Evolutionary conservation across 1,284 basidiomycete genomes (phyloP), one percentile per base, ranked within the genome.

Genomic region (Exobasidium rhododendri): DNA sequence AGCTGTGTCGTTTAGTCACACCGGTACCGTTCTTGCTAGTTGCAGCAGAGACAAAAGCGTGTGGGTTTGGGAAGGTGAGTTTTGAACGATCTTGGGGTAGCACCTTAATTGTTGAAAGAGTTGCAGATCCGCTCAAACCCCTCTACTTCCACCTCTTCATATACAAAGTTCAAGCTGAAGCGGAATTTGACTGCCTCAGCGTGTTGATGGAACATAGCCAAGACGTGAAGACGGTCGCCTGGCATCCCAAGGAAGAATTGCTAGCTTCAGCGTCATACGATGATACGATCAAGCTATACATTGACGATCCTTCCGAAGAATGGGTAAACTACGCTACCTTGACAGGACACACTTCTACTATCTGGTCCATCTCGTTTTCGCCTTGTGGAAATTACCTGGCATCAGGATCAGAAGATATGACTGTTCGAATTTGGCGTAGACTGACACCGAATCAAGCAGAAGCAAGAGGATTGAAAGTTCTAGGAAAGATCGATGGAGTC

Each of bases 161-260:
- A 40, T 10, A 10, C 35, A 40, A 7, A 40, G 76, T 77, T 40
- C 88, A 91, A 70, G 91, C 91, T 6, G 91, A 96, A 45, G 74
- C 76, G 28, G 78, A 79, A 57, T 97, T 96, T 69, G 94, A 97
- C 75, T 96, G 92, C 73, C 86, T 97, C 81, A 88, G 88, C 26
- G 96, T 99, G 43, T 83, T 97, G 74, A 97, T 98, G 92, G 93
- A 97, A 73, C 96, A 99, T 77, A 85, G 86, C 1, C 94, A 97
- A 80, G 96, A 99, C 77, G 94, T 99, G 67, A 99, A 99, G 82
- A 89, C 85, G 60, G 88, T 98, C 10, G 86, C 89, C 6, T 99
- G 94, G 92, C 93, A 97, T 82, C 94, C 96, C 2, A 85, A 83
- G 6, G 92, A 97, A 82, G 94, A 97, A 86, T 91, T 92, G 61